Evolutionary conservation across 768 basidiomycete species (phyloP), one percentile per base, ranked within the genome.

Genomic region (Russula foetens): DNA sequence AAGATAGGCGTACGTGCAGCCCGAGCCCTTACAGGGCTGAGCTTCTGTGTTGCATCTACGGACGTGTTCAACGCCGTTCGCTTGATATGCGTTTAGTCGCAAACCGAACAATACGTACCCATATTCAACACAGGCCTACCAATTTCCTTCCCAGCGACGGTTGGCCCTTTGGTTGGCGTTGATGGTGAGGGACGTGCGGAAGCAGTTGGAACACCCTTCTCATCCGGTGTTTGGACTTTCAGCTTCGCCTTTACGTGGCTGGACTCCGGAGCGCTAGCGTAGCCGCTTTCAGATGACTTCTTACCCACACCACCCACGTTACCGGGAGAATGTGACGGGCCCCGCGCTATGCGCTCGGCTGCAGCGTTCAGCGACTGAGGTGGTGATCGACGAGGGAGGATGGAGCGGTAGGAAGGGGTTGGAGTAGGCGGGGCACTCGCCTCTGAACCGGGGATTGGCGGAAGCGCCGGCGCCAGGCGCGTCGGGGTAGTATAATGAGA

Each of bases 351-450:
- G 72, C 84, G 80, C 71, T 90, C 85, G 35, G 86, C 73, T 17
- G 86, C 88, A 58, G 87, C 88, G 65, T 79, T 81, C 48, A 91
- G 75, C 63, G 86, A 88, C 72, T 89, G 88, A 0, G 85, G 84
- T 55, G 81, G 80, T 19, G 83, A 73, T 55, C 77, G 78, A 70
- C 80, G 75, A 17, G 83, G 75, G 31, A 83, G 72, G 67, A 81
- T 79, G 15, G 83, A 76, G 19, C 60, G 46, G 44, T 75, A 76
- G 5, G 39, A 75, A 69, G 26, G 73, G 21, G 60, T 72, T n/a
- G 78, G 74, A 7, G 84, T 83, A 15, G 81, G 77, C 50, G 85
- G 80, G 19, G 75, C 71, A 46, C 86, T 83, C 44, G 75, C 78
- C 50, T 89, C 87, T 31, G 89, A 90, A 45, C 82, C 73, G 7